Base-by-base conservation (phyloP, 148 eudicot species). In the Amaranthus cruentus region DNA sequence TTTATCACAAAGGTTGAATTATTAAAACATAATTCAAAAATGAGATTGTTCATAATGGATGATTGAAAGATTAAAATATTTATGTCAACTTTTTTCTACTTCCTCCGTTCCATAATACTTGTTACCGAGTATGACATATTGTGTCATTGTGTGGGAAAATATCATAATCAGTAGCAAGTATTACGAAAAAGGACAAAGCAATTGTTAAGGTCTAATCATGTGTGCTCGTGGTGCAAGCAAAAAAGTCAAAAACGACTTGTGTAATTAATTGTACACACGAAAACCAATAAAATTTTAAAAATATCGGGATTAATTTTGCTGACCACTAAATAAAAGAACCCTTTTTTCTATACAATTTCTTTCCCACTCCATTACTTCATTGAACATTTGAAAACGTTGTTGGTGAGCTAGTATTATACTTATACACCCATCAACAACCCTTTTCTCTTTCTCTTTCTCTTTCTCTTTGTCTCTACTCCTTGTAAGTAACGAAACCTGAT, bases 401-500 rank as follows among this genome's bases (percentile, higher is more conserved):
- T 62, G 77, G 68, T 78, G 61, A 46, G 9, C 2, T 59, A 7
- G 21, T 46, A 64, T 10, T 47, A 7, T 56, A 44, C 18, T 18
- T 18, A 18, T 18, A 18, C 18, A 18, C 18, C 18, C 18, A 55
- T 11, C 62, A 5, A 9, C 13, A n/a, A 8, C 28, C 49, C 28
- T 10, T 42, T 21, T 58, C 4, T 67, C 70, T 73, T 21, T 55
- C 47, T 67, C 70, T 73, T 21, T 55, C 47, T 73, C 18, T 53
- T 28, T 54, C 55, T 47, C 21, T 53, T 55, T 62, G 7, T 28
- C 52, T 14, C 14, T 54, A 53, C 62, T 69, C 38, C 78, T 79
- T 55, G 77, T 74, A 60, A 74, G 77, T 74, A 74, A 60, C 74
- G 69, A 74, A 14, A 70, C 2, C 74, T 21, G 62, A 55, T 4